Percentiles rank a stretch among this genome's conserved stretches.
These are phyloP conservation scores for Stereum hirsutum DNA, from an alignment of 1,284 basidiomycete genomes.

Conservation along the genomic window DNA sequence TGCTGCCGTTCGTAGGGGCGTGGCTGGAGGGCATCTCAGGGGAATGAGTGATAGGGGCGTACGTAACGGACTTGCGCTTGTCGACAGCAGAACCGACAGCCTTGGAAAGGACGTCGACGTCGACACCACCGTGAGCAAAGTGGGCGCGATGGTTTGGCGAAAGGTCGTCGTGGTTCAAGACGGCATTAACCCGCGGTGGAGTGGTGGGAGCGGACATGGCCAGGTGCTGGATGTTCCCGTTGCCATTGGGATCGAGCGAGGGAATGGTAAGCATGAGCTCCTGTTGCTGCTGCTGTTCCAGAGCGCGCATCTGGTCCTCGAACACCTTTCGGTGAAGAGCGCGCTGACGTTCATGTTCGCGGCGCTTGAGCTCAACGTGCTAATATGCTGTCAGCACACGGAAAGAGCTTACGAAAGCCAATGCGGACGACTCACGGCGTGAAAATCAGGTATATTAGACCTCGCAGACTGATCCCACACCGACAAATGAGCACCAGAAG, in stretches of 20 bases:
- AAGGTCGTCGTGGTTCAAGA: conserved; percentile 36
- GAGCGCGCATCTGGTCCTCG: conserved; percentile 87
- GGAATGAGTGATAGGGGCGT: conserved; percentile 67
- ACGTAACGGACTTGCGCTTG: conserved; percentile 82
- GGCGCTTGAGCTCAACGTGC: conserved; percentile 84
- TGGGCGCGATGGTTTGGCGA: conserved; percentile 29
- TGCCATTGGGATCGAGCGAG: conserved; percentile 48
- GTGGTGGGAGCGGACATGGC: conserved; percentile 79
- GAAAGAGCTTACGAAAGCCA: conserved; percentile 3
- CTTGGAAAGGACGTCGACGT: conserved; percentile 50
- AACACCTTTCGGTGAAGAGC: conserved; percentile 80
- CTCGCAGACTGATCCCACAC: conserved; percentile 51
- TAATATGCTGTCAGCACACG: conserved; percentile 20
- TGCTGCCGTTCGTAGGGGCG: conserved; percentile 28
- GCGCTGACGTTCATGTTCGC: conserved; percentile 86
- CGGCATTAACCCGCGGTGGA: conserved; percentile 65
- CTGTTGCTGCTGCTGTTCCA: conserved; percentile 88
- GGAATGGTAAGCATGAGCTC: conserved; percentile 62
- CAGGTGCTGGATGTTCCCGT: conserved; percentile 45
- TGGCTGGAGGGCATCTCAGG: conserved; percentile 43
- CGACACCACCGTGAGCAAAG: conserved; percentile 39
- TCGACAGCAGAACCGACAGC: conserved; percentile 60
- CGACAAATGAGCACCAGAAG: conserved; percentile 6
- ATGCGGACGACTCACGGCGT: conserved; percentile 47
- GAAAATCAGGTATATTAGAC: conserved; percentile 72